Evolutionary conservation across 208 protist species (phyloP).

Genomic region (Eutreptiella sp.): DNA sequence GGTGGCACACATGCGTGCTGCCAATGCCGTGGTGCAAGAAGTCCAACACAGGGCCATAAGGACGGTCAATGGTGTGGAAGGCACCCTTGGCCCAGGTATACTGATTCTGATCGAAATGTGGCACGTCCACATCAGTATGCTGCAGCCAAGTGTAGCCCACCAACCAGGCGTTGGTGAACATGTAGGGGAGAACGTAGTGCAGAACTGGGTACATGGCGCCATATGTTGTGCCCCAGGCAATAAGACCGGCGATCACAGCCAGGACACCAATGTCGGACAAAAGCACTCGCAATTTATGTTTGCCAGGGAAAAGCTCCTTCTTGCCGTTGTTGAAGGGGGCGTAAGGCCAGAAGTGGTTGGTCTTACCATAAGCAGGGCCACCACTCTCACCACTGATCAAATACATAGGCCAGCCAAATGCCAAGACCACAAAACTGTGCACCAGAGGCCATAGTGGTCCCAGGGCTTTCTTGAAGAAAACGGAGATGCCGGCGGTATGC

Average conservation of each 20-base stretch:
- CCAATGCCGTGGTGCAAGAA: conserved; percentile 81
- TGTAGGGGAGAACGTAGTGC: conserved; percentile 68
- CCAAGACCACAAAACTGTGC: no score
- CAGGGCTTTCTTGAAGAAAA: no score
- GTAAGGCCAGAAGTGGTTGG: conserved; percentile 69
- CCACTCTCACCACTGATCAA: no score
- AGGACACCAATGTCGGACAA: conserved; percentile 62
- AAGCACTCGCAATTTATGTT: conserved; percentile 57
- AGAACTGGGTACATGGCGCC: no score
- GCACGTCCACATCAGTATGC: conserved; percentile 78
- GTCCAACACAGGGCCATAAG: conserved; percentile 73
- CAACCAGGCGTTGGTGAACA: conserved; percentile 83
- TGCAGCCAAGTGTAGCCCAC: conserved; percentile 84
- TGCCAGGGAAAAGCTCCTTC: conserved; percentile 66
- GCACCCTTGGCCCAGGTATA: conserved; percentile 88
- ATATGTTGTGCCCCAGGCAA: no score
- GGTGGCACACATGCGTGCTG: conserved; percentile 84
- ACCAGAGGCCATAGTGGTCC: no score
- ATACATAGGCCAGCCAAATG: no score
- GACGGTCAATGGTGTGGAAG: conserved; percentile 77
- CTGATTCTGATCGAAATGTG: conserved; percentile 75
- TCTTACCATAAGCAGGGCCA: no score
- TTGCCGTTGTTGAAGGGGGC: no score
- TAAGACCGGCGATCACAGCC: conserved; percentile 45
- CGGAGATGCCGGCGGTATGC: no score